These are phyloP conservation scores for Psilocybe mexicana DNA, from an alignment of 1,284 basidiomycete genomes.

Conservation along the genomic window DNA sequence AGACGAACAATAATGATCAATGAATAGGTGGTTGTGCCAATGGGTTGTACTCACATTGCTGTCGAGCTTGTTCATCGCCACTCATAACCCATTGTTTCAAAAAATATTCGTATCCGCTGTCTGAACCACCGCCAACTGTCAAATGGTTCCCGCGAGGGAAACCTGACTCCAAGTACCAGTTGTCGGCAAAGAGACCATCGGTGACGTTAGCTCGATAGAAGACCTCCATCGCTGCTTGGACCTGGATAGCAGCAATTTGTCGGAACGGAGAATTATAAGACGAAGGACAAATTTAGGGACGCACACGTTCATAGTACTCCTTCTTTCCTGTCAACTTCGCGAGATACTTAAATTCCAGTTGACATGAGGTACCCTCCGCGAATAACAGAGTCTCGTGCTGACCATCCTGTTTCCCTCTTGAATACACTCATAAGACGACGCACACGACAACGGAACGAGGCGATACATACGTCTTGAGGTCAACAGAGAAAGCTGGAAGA, in stretches of 20 bases:
- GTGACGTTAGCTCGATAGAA: slow-evolving; percentile 40
- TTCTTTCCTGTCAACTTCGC: slow-evolving; percentile 59
- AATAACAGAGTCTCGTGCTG: slow-evolving; percentile 24
- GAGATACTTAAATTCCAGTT: slow-evolving; percentile 64
- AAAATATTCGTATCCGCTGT: slow-evolving; percentile 74
- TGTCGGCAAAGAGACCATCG: slow-evolving; percentile 43
- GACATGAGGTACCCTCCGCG: slow-evolving; percentile 54
- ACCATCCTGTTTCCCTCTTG: slow-evolving; percentile 11
- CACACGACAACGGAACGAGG: background rate
- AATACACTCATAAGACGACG: background rate
- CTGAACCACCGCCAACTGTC: slow-evolving; percentile 61
- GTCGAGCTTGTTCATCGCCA: slow-evolving; percentile 53
- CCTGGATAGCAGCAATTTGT: slow-evolving; percentile 26
- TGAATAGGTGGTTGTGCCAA: slow-evolving; percentile 33
- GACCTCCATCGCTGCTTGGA: slow-evolving; percentile 49
- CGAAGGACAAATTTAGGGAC: background rate
- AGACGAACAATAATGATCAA: background rate
- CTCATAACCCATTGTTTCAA: slow-evolving; percentile 73
- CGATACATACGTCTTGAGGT: slow-evolving; percentile 33
- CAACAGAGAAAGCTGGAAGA: slow-evolving; percentile 49
- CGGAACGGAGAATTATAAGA: background rate
- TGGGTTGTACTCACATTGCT: slow-evolving; percentile 50
- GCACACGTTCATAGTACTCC: slow-evolving; percentile 50
- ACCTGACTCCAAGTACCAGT: slow-evolving; percentile 41
- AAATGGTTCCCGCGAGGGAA: slow-evolving; percentile 38